Base-by-base conservation (phyloP, 345 rosid genomes). In the Citrus sinensis region DNA sequence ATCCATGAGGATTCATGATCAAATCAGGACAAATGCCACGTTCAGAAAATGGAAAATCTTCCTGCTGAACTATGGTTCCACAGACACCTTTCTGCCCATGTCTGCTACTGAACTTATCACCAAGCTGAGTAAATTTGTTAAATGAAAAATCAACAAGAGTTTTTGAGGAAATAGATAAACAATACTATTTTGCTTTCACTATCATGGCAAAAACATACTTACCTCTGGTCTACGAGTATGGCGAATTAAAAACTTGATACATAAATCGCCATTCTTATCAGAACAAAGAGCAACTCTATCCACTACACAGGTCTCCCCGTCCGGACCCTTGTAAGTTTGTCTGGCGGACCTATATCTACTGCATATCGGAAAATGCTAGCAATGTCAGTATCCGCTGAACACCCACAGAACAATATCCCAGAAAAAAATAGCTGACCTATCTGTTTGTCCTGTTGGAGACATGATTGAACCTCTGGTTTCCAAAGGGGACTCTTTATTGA, bases 61-160 rank as follows among this genome's bases (percentile, higher is more conserved):
- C 99, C 81, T 95, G 99, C 78, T 88, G 94, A 83, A 95, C 73
- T 39, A 95, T 93, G 77, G 92, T 92, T 74, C 99, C 99, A 85
- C 98, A 93, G 2, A 95, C 99, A 89, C 98, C 98, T 87, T 95
- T 95, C 83, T 95, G 98, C 70, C 99, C 99, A 86, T 95, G 99
- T 78, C 98, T 90, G 86, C 98, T 95, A 86, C 99, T 95, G 77
- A 95, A 95, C 81, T 93, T 95, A 88, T 95, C 99, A 67, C 99
- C 99, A 76, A 95, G 84, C 99, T 93, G 70, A 54, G 71, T 20
- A 70, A 70, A 79, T 61, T 62, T 67, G 54, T 25, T 60, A 39
- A 75, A 51, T 66, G 67, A 63, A 46, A 56, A 61, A 55, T 70
- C 55, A 61, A 76, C 71, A 40, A 60, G 72, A 65, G 67, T 72